Percentiles rank a stretch among this genome's conserved stretches.
Conservation (phyloP, 139 green algal species). For the Tetraselmis striata region DNA sequence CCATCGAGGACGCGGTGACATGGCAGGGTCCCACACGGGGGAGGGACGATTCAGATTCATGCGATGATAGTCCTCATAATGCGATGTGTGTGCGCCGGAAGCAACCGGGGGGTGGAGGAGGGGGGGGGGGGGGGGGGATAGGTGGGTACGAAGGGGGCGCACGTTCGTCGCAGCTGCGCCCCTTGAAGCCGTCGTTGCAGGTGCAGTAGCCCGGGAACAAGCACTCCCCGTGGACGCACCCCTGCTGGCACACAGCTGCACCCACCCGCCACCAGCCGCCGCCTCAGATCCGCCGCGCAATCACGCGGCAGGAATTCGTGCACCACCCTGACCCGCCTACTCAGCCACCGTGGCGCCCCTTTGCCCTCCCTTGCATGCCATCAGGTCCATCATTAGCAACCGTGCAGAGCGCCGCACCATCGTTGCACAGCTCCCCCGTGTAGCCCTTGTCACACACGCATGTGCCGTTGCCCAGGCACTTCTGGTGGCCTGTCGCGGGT, state of each 20-base stretch:
- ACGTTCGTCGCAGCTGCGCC: constrained; percentile 12
- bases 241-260: constrained; percentile 13
- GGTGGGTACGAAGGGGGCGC: background rate
- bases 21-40: too few species aligned
- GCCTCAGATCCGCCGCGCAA: background rate
- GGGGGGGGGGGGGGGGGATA: background rate
- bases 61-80: too few species aligned
- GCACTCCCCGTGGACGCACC: constrained; percentile 19
- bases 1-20: too few species aligned
- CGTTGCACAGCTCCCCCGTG: constrained; percentile 6
- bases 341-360: too few species aligned
- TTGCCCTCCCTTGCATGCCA: too few species aligned
- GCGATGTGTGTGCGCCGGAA: too few species aligned
- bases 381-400: too few species aligned
- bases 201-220: constrained; percentile 16
- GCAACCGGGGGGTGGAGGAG: background rate
- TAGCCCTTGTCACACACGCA: constrained; percentile 19
- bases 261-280: background rate
- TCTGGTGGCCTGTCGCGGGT: constrained; percentile 7
- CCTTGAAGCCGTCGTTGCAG: constrained; percentile 22
- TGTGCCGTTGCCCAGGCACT: constrained; percentile 2
- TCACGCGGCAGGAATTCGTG: background rate
- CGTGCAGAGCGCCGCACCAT: constrained; percentile 1
- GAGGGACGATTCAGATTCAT: too few species aligned
- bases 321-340: too few species aligned